Conservation (phyloP, 352 stramenopile species). For the Phytopythium kandeliae region DNA sequence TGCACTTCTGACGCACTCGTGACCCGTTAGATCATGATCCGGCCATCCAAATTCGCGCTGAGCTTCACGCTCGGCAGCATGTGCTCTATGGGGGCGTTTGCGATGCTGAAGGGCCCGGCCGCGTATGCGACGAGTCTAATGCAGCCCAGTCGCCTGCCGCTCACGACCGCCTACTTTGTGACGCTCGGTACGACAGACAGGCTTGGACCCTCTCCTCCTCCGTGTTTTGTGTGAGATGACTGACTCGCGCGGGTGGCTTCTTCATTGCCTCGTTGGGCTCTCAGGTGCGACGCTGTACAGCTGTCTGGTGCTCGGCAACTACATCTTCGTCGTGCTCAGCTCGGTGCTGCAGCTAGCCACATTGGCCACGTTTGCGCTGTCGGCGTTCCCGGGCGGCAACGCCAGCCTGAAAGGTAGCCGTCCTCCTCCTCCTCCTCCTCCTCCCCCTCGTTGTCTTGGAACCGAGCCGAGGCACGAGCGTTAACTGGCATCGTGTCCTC, state of each 20-base stretch:
- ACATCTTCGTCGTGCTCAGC: slow-evolving; percentile 78
- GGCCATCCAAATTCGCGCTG: slow-evolving; percentile 77
- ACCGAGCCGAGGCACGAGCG: too few relatives aligned
- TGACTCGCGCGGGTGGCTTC: neutral
- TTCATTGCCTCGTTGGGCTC: neutral
- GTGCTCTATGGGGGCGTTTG: slow-evolving; percentile 66
- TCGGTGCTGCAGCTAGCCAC: slow-evolving; percentile 62
- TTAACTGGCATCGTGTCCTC: too few relatives aligned
- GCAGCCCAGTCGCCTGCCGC: slow-evolving; percentile 52
- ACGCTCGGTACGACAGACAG: slow-evolving; percentile 45
- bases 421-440: neutral
- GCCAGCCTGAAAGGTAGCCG: slow-evolving; percentile 51
- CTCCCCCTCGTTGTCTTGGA: too few relatives aligned
- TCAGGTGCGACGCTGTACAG: slow-evolving; percentile 69
- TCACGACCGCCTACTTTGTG: slow-evolving; percentile 65
- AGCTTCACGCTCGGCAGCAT: slow-evolving; percentile 81
- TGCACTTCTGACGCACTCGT: too few relatives aligned
- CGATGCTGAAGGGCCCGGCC: slow-evolving; percentile 67
- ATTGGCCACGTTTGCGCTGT: slow-evolving; percentile 47
- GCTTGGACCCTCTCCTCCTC: too few relatives aligned
- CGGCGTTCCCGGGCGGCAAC: slow-evolving; percentile 54
- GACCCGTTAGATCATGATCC: slow-evolving; percentile 41
- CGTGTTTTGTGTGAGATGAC: too few relatives aligned
- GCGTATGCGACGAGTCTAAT: slow-evolving; percentile 51
- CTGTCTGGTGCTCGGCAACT: slow-evolving; percentile 78